These are phyloP conservation scores for Coemansia sp. DNA, from an alignment of 192 early-diverging fungal species.

Conservation along the genomic window DNA sequence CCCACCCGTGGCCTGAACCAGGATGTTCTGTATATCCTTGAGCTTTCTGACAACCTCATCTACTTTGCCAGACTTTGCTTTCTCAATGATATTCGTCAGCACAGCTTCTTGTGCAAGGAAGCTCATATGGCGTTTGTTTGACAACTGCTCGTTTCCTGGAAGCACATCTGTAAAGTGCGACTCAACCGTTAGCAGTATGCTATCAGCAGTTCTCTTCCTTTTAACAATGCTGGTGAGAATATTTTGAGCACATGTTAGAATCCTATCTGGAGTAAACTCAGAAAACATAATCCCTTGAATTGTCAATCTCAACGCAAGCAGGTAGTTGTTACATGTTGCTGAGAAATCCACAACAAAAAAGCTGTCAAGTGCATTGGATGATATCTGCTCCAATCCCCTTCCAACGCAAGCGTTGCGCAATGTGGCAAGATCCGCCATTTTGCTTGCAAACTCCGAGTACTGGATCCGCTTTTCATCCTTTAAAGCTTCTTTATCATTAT, in stretches of 20 bases:
- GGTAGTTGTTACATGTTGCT: slow-evolving; percentile 22
- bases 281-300: slow-evolving; percentile 64
- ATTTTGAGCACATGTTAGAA: slow-evolving; percentile 69
- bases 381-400: slow-evolving; percentile 48
- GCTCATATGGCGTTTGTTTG: slow-evolving; percentile 64
- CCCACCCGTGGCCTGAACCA: slow-evolving; percentile 1
- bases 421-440: slow-evolving; percentile 43
- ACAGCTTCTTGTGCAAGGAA: slow-evolving; percentile 69
- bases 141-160: slow-evolving; percentile 30
- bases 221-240: slow-evolving; percentile 63
- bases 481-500: slow-evolving; percentile 9
- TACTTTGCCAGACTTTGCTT: slow-evolving; percentile 6
- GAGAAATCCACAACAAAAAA: slow-evolving; percentile 59
- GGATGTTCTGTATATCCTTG: slow-evolving; percentile 8
- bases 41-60: slow-evolving; percentile 12
- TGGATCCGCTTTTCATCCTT: slow-evolving; percentile 10
- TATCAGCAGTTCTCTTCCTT: slow-evolving; percentile 64
- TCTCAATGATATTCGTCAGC: slow-evolving; percentile 54
- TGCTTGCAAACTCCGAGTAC: slow-evolving; percentile 40
- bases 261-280: slow-evolving; percentile 66
- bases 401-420: slow-evolving; percentile 48
- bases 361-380: slow-evolving; percentile 57
- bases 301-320: slow-evolving; percentile 49
- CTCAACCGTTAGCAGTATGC: slow-evolving; percentile 55
- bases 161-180: slow-evolving; percentile 15